phyloP scores from a whole-genome alignment of 768 basidiomycete genomes.

The Russula earlei region DNA sequence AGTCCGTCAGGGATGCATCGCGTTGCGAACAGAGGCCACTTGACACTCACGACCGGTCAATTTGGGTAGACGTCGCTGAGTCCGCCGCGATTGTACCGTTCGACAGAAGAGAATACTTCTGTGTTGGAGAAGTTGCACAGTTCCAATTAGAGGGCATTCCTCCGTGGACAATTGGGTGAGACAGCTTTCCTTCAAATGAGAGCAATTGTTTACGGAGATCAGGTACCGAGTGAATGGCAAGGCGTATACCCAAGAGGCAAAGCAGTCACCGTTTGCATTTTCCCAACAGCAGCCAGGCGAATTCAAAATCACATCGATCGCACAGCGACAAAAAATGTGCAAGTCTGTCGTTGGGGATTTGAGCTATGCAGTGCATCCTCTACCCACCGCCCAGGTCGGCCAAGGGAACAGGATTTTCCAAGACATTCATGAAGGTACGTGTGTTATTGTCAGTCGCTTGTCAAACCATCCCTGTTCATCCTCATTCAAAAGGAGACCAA shows the following conservation, averaged over 20 bases:
- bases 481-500: constrained; percentile 56
- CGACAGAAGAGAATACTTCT: constrained; percentile 69
- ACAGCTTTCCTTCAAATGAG: neutral
- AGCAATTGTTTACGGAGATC: neutral
- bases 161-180: constrained; percentile 84
- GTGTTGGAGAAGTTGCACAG: constrained; percentile 81
- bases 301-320: constrained; percentile 80
- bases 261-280: constrained; percentile 77
- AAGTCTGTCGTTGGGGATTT: constrained; percentile 73
- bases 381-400: constrained; percentile 84
- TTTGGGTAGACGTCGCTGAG: constrained; percentile 93
- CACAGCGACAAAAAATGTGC: constrained; percentile 90
- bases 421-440: constrained; percentile 80
- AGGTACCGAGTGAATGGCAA: constrained; percentile 82
- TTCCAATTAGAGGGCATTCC: constrained; percentile 92
- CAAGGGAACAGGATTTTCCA: constrained; percentile 76
- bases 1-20: constrained; percentile 70
- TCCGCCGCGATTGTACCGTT: constrained; percentile 87
- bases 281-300: constrained; percentile 72
- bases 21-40: constrained; percentile 68
- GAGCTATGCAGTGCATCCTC: constrained; percentile 60
- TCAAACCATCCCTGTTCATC: neutral
- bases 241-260: constrained; percentile 60
- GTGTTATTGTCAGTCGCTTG: neutral
- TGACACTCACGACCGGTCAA: constrained; percentile 48